Conservation (phyloP, 192 early-diverging fungal species). For the Fimicolochytrium jonesii region DNA sequence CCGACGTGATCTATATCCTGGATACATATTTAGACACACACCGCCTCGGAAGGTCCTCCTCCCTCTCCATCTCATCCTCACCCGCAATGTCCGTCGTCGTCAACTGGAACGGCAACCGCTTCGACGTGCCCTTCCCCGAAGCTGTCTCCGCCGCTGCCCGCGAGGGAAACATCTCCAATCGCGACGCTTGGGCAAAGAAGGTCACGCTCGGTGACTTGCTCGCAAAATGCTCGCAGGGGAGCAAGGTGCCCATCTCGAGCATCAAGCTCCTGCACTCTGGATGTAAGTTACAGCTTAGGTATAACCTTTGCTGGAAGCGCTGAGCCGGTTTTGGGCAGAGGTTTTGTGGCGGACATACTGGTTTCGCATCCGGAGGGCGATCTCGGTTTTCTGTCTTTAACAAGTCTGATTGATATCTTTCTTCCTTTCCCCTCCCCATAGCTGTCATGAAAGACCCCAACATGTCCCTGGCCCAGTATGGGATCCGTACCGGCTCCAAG, state of each 20-base stretch:
- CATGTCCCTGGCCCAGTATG: constrained; percentile 43
- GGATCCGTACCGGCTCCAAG: constrained; percentile 67
- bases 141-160: not conserved
- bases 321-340: too few species aligned
- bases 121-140: constrained; percentile 27
- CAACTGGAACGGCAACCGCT: constrained; percentile 20
- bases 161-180: not conserved
- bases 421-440: constrained; percentile 12
- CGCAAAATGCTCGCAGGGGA: constrained; percentile 65
- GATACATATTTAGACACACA: too few species aligned
- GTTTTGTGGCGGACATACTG: constrained; percentile 6
- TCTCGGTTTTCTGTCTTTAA: not conserved
- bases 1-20: too few species aligned
- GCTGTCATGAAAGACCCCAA: constrained; percentile 41
- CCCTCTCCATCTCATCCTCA: not conserved
- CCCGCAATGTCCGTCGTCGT: constrained; percentile 25
- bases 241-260: constrained; percentile 70
- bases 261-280: constrained; percentile 72
- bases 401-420: not conserved
- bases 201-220: constrained; percentile 71
- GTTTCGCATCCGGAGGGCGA: too few species aligned
- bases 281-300: constrained; percentile 65
- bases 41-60: too few species aligned
- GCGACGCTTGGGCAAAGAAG: constrained; percentile 26
- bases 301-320: too few species aligned